Conservation (phyloP, 1,284 basidiomycete genomes). For the Ceratobasidium sp. region DNA sequence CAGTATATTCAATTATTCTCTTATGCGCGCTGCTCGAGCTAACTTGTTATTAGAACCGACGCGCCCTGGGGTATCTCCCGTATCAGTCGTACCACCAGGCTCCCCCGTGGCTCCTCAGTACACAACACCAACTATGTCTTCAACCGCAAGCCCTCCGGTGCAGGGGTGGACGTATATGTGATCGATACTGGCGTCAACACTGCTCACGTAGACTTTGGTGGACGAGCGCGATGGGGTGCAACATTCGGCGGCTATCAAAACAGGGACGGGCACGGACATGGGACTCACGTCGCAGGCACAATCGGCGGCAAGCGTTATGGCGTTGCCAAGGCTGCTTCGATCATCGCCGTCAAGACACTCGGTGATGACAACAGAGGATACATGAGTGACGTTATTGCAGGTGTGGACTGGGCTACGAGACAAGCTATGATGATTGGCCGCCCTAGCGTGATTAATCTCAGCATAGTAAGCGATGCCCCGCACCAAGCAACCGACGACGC, state of each 20-base stretch:
- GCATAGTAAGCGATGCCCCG: conserved; percentile 32
- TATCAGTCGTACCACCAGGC: conserved; percentile 13
- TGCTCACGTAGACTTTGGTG: conserved; percentile 64
- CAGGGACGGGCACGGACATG: conserved; percentile 37
- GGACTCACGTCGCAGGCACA: conserved; percentile 50
- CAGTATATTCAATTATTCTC: not conserved
- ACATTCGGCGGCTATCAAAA: conserved; percentile 59
- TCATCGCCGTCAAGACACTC: conserved; percentile 97
- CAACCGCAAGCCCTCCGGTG: conserved; percentile 48
- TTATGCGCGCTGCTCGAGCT: not conserved
- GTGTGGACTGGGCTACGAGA: conserved; percentile 36
- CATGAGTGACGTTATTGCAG: conserved; percentile 64
- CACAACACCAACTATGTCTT: not conserved
- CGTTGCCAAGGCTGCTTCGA: conserved; percentile 91
- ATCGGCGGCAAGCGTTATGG: conserved; percentile 74
- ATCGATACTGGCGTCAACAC: conserved; percentile 60
- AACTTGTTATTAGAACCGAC: conserved; percentile 4
- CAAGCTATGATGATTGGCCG: conserved; percentile 22
- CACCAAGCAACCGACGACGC: conserved; percentile 40
- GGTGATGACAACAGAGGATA: conserved; percentile 90
- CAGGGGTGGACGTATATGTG: conserved; percentile 64
- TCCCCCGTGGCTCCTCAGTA: not conserved
- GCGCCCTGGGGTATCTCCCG: conserved; percentile 31
- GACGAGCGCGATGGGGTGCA: conserved; percentile 61
- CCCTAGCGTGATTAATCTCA: conserved; percentile 42